phyloP scores from a whole-genome alignment of 805 yeast species.

The Cyberlindnera saturnus region DNA sequence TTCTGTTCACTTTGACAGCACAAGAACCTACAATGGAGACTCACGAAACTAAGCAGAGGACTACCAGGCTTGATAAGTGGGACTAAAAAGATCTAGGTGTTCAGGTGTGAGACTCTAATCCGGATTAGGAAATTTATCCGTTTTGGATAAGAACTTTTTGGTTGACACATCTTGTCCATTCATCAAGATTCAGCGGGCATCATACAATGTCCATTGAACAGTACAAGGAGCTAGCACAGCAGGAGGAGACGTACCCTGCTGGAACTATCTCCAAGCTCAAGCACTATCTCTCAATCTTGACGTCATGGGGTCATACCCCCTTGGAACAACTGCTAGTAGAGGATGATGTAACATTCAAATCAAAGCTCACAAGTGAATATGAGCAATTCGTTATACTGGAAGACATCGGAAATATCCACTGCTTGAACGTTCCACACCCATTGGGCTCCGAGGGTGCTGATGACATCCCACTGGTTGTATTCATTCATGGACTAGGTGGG shows the following conservation, averaged over 20 bases:
- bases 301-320: conserved; percentile 5
- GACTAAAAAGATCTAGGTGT: too few relatives aligned
- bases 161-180: background rate
- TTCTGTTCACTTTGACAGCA: too few relatives aligned
- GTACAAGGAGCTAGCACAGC: conserved; percentile 13
- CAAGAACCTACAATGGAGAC: too few relatives aligned
- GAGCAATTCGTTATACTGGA: conserved; percentile 8
- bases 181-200: background rate
- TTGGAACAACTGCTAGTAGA: conserved; percentile 12
- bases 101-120: too few relatives aligned
- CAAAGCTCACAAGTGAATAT: conserved; percentile 9
- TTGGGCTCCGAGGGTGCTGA: conserved; percentile 1
- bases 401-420: conserved; percentile 10
- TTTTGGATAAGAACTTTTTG: too few relatives aligned
- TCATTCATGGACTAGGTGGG: conserved; percentile 90
- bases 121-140: too few relatives aligned
- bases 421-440: conserved; percentile 12
- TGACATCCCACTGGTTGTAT: conserved; percentile 49
- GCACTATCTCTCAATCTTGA: background rate
- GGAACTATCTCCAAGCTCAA: background rate
- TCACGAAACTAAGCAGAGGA: too few relatives aligned
- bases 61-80: too few relatives aligned
- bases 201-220: conserved; percentile 13
- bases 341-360: conserved; percentile 15
- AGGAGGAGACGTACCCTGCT: conserved; percentile 10